Evolutionary conservation across 495 filamentous ascomycete genomes (phyloP).

Genomic region (Daldinia vernicosa): DNA sequence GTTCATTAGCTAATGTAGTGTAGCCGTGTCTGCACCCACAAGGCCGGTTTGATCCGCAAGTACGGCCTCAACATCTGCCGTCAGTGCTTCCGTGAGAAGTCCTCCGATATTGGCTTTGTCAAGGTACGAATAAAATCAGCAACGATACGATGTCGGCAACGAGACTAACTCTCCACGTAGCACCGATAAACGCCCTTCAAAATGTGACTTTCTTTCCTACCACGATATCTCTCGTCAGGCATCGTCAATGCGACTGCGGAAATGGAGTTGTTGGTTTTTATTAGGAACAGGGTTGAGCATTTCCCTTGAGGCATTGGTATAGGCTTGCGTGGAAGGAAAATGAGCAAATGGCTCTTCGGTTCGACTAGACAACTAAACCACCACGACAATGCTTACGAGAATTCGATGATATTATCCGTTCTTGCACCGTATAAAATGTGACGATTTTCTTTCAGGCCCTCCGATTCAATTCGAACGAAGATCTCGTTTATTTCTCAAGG

Average conservation of each 20-base stretch:
- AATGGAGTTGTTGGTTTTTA: conserved; percentile 43
- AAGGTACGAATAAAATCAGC: conserved; percentile 71
- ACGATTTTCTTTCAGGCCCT: conserved; percentile 1
- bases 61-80: conserved; percentile 99
- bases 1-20: conserved; percentile 27
- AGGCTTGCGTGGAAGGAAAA: conserved; percentile 30
- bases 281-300: conserved; percentile 42
- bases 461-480: neutral
- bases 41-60: conserved; percentile 96
- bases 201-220: conserved; percentile 35
- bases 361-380: conserved; percentile 40
- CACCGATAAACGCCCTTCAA: conserved; percentile 62
- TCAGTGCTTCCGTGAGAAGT: conserved; percentile 99
- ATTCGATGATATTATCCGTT: conserved; percentile 30
- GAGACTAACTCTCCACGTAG: conserved; percentile 47
- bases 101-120: conserved; percentile 92
- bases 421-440: conserved; percentile 17
- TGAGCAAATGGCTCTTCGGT: conserved; percentile 28
- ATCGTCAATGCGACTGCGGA: conserved; percentile 39
- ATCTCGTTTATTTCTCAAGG: neutral
- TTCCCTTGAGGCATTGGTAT: conserved; percentile 37
- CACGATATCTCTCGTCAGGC: conserved; percentile 41
- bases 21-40: conserved; percentile 96
- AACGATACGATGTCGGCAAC: conserved; percentile 3
- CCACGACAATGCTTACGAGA: conserved; percentile 42